Evolutionary conservation across 345 rosid genomes (phyloP), one percentile per base, ranked within the genome.

Genomic region (Melastoma malabathricum): DNA sequence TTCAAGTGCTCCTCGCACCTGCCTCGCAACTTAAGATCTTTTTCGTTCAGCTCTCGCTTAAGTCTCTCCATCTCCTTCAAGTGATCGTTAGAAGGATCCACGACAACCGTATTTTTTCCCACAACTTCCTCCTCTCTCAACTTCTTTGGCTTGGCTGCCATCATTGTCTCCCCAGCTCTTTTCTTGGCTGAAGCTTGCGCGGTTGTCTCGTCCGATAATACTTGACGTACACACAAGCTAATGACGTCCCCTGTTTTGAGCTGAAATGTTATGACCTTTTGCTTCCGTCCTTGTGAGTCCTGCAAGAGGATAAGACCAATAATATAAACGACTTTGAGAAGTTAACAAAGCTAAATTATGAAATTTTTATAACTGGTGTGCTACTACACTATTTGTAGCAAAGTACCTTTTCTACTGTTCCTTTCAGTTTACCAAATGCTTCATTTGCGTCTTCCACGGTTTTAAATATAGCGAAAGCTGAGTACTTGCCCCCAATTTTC

Each of bases 221-320:
- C 75, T 67, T 84, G 70, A 29, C 96, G 89, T 56, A 82, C 68
- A 46, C 58, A 78, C 15, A 90, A 1, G 15, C 58, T 51, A 57
- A 67, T 77, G 51, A n/a, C 51, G 25, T 16, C 43, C 23, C 82
- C 89, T 0, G 62, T 55, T 20, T 60, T 66, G 44, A 65, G 57
- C 59, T 64, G 53, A 51, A 78, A 61, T 48, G 19, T 50, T 16
- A 75, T 64, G 52, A 68, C 58, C 57, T 90, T 90, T 64, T 86
- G 89, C 2, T 70, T 73, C 44, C 68, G 70, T 4, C 96, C 98
- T 29, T 2, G 41, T 10, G 64, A 60, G 62, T 90, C 98, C 98
- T 90, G 67, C 45, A 64, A 41, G 0, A 10, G 13, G 25, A 34
- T 8, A 12, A 34, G 12, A 34, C 12, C 12, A 34, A 8, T 34